Conservation (phyloP, 2,329 filamentous ascomycete genomes). For the Botrytis tulipae region DNA sequence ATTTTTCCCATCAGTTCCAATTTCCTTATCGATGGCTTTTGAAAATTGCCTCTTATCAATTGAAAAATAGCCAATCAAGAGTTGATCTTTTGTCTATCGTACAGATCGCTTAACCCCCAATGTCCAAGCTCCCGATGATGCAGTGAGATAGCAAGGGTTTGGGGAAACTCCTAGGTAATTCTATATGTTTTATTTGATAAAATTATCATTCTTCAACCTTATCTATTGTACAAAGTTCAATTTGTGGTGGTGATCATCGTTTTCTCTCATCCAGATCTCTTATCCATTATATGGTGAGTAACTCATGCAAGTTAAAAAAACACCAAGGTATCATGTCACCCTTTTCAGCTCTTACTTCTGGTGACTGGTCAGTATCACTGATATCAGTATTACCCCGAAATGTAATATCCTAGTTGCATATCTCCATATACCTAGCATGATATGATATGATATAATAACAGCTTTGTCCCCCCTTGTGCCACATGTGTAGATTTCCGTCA, state of each 20-base stretch:
- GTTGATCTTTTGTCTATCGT: not conserved
- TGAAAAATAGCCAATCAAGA: constrained; percentile 5
- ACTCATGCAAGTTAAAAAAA: not conserved
- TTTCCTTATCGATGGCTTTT: constrained; percentile 15
- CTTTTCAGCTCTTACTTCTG: not conserved
- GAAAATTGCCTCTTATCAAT: constrained; percentile 1
- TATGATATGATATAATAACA: constrained; percentile 13
- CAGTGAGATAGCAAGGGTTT: constrained; percentile 13
- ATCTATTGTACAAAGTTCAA: not conserved
- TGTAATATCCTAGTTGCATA: not conserved
- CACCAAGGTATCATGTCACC: not conserved
- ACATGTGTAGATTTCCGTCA: not conserved
- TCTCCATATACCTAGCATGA: not conserved
- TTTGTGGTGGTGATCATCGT: not conserved
- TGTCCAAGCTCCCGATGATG: constrained; percentile 14
- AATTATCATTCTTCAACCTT: constrained; percentile 12
- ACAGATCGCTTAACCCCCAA: constrained; percentile 16
- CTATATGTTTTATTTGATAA: constrained; percentile 16
- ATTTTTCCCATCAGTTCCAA: not conserved
- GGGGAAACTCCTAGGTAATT: not conserved
- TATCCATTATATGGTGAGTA: constrained; percentile 1
- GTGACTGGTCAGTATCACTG: constrained; percentile 6
- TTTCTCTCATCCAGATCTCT: not conserved
- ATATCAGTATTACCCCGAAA: constrained; percentile 2
- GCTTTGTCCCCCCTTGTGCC: not conserved